A percentile compares a stretch with the other conserved stretches of the same genome.
phyloP scores from a whole-genome alignment of 2,329 filamentous ascomycete species.

The Pleoardoris graminearum region DNA sequence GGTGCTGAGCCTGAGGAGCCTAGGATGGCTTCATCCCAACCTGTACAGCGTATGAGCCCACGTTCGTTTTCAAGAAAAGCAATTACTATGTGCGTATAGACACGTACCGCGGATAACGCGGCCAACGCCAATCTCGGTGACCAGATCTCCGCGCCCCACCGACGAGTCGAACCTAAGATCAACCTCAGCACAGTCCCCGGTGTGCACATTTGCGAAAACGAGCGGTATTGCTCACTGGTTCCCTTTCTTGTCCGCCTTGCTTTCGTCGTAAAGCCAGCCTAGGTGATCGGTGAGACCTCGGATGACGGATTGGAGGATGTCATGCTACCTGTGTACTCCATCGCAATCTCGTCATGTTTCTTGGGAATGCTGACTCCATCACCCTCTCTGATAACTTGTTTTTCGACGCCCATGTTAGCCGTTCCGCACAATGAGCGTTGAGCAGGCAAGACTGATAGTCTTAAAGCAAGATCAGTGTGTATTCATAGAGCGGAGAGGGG shows the following conservation, averaged over 20 bases:
- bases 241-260: constrained; percentile 66
- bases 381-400: constrained; percentile 66
- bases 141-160: constrained; percentile 74
- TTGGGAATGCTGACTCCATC: constrained; percentile 63
- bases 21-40: constrained; percentile 70
- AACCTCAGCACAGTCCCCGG: constrained; percentile 16
- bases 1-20: constrained; percentile 44
- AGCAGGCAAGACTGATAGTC: neutral
- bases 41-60: constrained; percentile 37
- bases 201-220: constrained; percentile 1
- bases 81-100: constrained; percentile 4
- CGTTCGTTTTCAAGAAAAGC: neutral
- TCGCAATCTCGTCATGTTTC: constrained; percentile 73
- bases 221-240: constrained; percentile 61
- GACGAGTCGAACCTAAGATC: constrained; percentile 82
- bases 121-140: constrained; percentile 77
- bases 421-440: neutral
- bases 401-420: constrained; percentile 63
- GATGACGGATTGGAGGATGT: neutral
- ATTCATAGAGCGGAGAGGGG: neutral
- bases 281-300: constrained; percentile 15
- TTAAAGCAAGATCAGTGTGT: neutral
- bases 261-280: constrained; percentile 73
- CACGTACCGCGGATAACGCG: constrained; percentile 80
- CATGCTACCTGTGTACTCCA: constrained; percentile 75